Conservation (phyloP, 1,139 yeast species). For the Yamadazyma conglobata region DNA sequence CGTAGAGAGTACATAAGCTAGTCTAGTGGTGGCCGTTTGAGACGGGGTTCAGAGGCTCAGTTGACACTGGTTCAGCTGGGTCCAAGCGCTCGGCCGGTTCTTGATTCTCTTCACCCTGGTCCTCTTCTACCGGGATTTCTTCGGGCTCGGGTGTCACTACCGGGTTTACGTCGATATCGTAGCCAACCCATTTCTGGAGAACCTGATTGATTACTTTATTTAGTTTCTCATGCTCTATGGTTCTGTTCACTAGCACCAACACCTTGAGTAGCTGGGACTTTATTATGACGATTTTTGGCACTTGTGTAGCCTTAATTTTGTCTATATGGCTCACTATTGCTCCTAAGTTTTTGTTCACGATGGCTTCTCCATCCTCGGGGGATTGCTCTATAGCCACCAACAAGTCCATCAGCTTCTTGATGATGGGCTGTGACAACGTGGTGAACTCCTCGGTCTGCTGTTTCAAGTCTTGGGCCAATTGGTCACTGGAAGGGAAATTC, state of each 20-base stretch:
- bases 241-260: slow-evolving; percentile 31
- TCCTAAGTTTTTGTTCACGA: not conserved
- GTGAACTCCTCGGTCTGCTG: slow-evolving; percentile 18
- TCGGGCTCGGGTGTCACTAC: slow-evolving; percentile 13
- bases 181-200: slow-evolving; percentile 21
- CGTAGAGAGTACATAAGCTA: no score
- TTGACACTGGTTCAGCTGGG: no score
- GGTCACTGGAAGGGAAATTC: slow-evolving; percentile 24
- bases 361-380: slow-evolving; percentile 7
- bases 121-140: no score
- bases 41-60: no score
- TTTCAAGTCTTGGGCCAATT: slow-evolving; percentile 18
- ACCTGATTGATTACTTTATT: slow-evolving; percentile 20
- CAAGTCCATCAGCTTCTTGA: slow-evolving; percentile 3
- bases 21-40: no score
- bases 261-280: slow-evolving; percentile 33
- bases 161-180: slow-evolving; percentile 19
- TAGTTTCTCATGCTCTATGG: slow-evolving; percentile 20
- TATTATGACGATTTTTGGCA: slow-evolving; percentile 29
- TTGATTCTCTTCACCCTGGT: no score
- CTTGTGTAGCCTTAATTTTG: slow-evolving; percentile 17
- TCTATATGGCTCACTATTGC: slow-evolving; percentile 15
- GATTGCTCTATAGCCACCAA: no score
- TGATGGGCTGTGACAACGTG: slow-evolving; percentile 16
- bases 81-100: no score